Conservation (phyloP, 345 rosid genomes). For the Corchorus olitorius region DNA sequence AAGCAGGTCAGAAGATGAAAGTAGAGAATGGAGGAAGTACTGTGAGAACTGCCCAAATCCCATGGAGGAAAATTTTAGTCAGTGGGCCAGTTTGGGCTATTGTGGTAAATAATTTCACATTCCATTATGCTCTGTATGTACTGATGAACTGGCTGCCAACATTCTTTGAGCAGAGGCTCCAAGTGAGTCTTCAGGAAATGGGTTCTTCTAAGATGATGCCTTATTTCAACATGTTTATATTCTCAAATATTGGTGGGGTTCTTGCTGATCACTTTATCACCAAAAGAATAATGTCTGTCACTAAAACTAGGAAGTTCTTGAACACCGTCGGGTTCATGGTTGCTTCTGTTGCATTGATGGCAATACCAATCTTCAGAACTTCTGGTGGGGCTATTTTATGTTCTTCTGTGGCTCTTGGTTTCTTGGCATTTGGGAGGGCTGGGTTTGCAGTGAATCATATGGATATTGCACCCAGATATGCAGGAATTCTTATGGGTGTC, state of each 20-base stretch:
- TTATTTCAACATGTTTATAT: constrained; percentile 93
- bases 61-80: constrained; percentile 78
- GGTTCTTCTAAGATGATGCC: constrained; percentile 98
- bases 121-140: constrained; percentile 92
- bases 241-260: constrained; percentile 95
- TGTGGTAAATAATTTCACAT: constrained; percentile 90
- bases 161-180: constrained; percentile 85
- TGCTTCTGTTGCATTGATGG: constrained; percentile 81
- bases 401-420: constrained; percentile 90
- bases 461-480: constrained; percentile 98
- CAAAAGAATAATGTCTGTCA: constrained; percentile 70
- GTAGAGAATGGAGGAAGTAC: constrained; percentile 55
- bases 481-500: constrained; percentile 96
- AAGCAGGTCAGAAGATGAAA: constrained; percentile 59
- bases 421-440: constrained; percentile 91
- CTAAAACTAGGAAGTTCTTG: constrained; percentile 75
- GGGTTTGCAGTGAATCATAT: constrained; percentile 98
- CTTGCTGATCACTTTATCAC: constrained; percentile 88
- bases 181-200: constrained; percentile 91
- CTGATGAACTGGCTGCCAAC: constrained; percentile 99
- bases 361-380: constrained; percentile 78
- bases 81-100: constrained; percentile 92
- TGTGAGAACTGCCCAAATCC: constrained; percentile 57
- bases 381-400: constrained; percentile 79
- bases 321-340: constrained; percentile 81